Percentiles rank a stretch among this genome's conserved stretches.
phyloP scores from a whole-genome alignment of 805 yeast species.

The Zygoascus flipseniorum region DNA sequence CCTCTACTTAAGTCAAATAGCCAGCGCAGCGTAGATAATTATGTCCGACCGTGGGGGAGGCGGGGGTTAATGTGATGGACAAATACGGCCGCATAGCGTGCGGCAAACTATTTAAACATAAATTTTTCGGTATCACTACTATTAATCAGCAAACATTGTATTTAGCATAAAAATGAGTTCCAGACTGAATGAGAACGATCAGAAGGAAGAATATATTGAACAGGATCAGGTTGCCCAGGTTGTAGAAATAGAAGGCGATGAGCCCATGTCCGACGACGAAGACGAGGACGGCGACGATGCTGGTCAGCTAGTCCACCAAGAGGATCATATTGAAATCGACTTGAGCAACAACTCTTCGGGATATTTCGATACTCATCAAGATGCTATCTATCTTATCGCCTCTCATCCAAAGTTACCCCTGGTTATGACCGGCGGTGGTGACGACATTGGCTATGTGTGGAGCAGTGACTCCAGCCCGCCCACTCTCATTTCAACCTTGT shows the following conservation, averaged over 20 bases:
- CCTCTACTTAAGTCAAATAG: too few species aligned
- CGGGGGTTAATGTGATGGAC: too few species aligned
- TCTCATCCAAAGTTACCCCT: constrained; percentile 76
- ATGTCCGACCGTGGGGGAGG: too few species aligned
- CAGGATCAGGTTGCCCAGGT: constrained; percentile 21
- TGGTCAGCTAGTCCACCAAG: constrained; percentile 23
- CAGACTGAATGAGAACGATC: constrained; percentile 18
- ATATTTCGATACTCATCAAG: constrained; percentile 84
- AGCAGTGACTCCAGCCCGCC: constrained; percentile 71
- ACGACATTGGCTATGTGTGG: constrained; percentile 83
- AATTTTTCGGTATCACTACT: not conserved
- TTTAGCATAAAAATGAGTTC: not conserved
- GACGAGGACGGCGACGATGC: constrained; percentile 30
- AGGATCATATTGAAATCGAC: constrained; percentile 64
- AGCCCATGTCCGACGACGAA: constrained; percentile 29
- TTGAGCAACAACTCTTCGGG: constrained; percentile 82
- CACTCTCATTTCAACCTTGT: constrained; percentile 62
- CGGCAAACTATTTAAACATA: not conserved
- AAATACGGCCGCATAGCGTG: not conserved
- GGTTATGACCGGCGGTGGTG: constrained; percentile 94
- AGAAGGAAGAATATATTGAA: constrained; percentile 32
- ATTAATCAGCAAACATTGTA: not conserved
- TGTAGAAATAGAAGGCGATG: constrained; percentile 10
- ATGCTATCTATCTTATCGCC: constrained; percentile 76
- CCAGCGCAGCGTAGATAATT: too few species aligned